A percentile compares a stretch with the other conserved stretches of the same genome.
phyloP scores from a whole-genome alignment of 1,139 yeast genomes.

The Casaregolazyma lundiana region DNA sequence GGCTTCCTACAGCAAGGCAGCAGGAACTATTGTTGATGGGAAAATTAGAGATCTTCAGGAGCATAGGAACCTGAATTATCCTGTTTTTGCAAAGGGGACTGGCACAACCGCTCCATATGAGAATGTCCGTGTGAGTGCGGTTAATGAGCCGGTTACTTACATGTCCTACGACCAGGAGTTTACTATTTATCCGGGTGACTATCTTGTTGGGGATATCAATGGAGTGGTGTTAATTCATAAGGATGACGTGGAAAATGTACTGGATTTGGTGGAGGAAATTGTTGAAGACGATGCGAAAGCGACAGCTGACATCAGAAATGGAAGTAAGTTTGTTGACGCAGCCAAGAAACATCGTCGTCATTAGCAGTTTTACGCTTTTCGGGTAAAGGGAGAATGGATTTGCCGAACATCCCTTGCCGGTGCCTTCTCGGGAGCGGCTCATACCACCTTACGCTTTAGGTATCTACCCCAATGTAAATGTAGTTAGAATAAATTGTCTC shows the following conservation, averaged over 20 bases:
- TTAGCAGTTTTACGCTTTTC: too few species aligned
- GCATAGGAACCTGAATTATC: slow-evolving; percentile 59
- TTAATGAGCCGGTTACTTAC: slow-evolving; percentile 49
- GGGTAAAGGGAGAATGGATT: too few species aligned
- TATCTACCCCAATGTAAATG: too few species aligned
- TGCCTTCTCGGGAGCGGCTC: too few species aligned
- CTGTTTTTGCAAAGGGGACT: slow-evolving; percentile 70
- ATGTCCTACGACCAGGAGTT: slow-evolving; percentile 23
- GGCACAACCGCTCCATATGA: slow-evolving; percentile 70
- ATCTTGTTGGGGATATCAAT: slow-evolving; percentile 39
- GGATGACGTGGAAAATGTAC: slow-evolving; percentile 27
- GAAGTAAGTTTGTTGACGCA: slow-evolving; percentile 55
- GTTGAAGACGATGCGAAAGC: slow-evolving; percentile 65
- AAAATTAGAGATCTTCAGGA: slow-evolving; percentile 77
- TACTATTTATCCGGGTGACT: slow-evolving; percentile 50
- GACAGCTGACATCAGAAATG: slow-evolving; percentile 56
- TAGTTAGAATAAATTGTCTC: too few species aligned
- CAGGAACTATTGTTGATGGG: slow-evolving; percentile 80
- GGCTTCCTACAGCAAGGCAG: slow-evolving; percentile 61
- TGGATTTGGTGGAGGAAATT: slow-evolving; percentile 31
- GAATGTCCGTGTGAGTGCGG: slow-evolving; percentile 63
- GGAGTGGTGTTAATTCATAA: slow-evolving; percentile 34
- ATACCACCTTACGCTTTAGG: too few species aligned
- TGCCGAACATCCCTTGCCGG: too few species aligned
- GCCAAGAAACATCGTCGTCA: slow-evolving; percentile 46